phyloP scores from a whole-genome alignment of 139 green algal genomes.

The Chlorella ohadii region DNA sequence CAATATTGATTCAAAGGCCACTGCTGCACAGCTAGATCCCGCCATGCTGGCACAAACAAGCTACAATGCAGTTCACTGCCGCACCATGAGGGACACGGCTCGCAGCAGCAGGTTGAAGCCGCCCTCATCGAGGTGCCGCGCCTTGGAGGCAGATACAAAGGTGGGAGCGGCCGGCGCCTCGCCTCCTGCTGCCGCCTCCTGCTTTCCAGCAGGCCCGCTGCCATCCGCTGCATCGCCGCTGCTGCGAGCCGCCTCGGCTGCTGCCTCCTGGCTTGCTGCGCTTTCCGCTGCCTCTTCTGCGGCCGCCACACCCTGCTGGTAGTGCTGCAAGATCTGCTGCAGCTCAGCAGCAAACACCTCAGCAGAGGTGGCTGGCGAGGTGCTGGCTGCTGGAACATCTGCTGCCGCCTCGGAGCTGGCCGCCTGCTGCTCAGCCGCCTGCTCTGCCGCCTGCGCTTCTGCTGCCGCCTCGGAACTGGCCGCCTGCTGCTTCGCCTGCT shows the following conservation, averaged over 20 bases:
- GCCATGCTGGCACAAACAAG: too few relatives aligned
- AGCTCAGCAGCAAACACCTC: conserved; percentile 34
- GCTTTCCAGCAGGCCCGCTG: not conserved
- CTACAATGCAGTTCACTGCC: too few relatives aligned
- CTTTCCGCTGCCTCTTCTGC: not conserved
- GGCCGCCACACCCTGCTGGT: not conserved
- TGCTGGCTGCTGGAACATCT: not conserved
- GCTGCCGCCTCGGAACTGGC: not conserved
- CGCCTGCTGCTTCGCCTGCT: not conserved
- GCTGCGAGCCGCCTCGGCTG: not conserved
- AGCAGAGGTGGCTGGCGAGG: not conserved
- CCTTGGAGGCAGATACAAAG: not conserved
- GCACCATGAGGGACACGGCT: not conserved
- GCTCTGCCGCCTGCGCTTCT: not conserved
- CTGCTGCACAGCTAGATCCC: too few relatives aligned
- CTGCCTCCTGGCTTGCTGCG: not conserved
- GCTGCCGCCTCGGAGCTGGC: not conserved
- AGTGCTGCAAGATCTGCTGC: conserved; percentile 8
- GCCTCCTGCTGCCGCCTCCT: not conserved
- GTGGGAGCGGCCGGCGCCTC: too few relatives aligned
- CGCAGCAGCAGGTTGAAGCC: conserved; percentile 18
- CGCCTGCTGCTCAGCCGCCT: not conserved
- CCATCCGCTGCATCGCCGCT: not conserved
- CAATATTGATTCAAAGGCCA: too few relatives aligned
- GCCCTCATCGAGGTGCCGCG: conserved; percentile 10